Percentiles rank a stretch among this genome's conserved stretches.
These are phyloP conservation scores for Juncus effusus DNA, from an alignment of 176 grass and related monocot genomes.

Conservation along the genomic window DNA sequence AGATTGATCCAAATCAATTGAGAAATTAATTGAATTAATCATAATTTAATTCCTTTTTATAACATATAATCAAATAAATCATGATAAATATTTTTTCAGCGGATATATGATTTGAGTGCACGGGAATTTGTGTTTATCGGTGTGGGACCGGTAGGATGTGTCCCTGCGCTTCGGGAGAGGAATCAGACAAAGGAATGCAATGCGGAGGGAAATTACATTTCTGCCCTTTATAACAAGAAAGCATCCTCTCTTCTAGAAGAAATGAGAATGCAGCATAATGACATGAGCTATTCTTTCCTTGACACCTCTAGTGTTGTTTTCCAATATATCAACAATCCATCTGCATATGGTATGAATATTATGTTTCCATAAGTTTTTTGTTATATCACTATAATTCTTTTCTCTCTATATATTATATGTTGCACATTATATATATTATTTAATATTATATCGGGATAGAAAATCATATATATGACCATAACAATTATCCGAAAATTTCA, in stretches of 20 bases:
- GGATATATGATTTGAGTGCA: constrained; percentile 54
- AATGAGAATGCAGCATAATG: constrained; percentile 15
- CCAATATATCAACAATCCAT: constrained; percentile 51
- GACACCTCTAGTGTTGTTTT: constrained; percentile 47
- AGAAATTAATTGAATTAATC: no score
- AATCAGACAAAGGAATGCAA: constrained; percentile 48
- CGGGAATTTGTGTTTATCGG: constrained; percentile 66
- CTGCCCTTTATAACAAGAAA: constrained; percentile 49
- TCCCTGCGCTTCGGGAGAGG: constrained; percentile 46
- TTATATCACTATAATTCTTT: no score
- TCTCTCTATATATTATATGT: no score
- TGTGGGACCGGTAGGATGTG: constrained; percentile 59
- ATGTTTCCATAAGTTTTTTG: no score
- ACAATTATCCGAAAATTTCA: no score
- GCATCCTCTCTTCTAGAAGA: constrained; percentile 30
- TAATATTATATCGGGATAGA: no score
- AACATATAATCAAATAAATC: background rate
- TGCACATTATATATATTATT: no score
- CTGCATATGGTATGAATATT: constrained; percentile 38
- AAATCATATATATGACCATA: no score
- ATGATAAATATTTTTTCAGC: constrained; percentile 27
- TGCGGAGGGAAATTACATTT: constrained; percentile 37
- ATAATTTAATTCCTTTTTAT: no score
- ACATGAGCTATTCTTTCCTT: constrained; percentile 62
- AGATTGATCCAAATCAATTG: no score